phyloP scores from a whole-genome alignment of 306 rosid species.

The Vigna angularis region DNA sequence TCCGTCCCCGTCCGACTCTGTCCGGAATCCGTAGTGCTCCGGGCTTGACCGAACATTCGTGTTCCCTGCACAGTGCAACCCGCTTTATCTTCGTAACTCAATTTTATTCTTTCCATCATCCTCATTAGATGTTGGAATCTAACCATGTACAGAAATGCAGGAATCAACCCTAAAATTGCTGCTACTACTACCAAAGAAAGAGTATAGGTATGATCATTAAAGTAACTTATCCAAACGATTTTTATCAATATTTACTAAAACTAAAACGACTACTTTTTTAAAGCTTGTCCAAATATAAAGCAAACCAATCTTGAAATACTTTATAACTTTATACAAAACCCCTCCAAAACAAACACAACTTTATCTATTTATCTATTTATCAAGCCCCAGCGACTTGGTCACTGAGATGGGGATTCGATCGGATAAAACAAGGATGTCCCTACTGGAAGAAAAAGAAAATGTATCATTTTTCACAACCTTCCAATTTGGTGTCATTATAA shows the following conservation, averaged over 20 bases:
- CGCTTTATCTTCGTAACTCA: too few relatives aligned
- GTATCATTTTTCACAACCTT: not conserved
- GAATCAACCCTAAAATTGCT: not conserved
- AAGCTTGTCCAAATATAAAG: not conserved
- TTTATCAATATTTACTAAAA: not conserved
- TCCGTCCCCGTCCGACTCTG: conserved; percentile 88
- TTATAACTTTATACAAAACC: not conserved
- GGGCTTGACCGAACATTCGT: conserved; percentile 90
- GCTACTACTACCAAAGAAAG: not conserved
- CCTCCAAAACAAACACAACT: not conserved
- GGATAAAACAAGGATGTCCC: not conserved
- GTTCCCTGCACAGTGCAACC: conserved; percentile 52
- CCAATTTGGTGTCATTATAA: not conserved
- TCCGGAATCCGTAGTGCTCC: conserved; percentile 79
- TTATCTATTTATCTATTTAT: not conserved
- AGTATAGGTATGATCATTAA: not conserved
- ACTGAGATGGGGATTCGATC: not conserved
- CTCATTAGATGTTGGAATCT: too few relatives aligned
- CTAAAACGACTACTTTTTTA: conserved; percentile 9
- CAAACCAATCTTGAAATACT: not conserved
- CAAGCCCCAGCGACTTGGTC: not conserved
- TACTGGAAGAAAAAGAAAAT: not conserved
- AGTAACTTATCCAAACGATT: not conserved
- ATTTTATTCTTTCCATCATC: too few relatives aligned
- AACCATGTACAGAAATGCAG: not conserved